Base-by-base conservation (phyloP, 75 land plant genomes). In the Pinus tabuliformis region DNA sequence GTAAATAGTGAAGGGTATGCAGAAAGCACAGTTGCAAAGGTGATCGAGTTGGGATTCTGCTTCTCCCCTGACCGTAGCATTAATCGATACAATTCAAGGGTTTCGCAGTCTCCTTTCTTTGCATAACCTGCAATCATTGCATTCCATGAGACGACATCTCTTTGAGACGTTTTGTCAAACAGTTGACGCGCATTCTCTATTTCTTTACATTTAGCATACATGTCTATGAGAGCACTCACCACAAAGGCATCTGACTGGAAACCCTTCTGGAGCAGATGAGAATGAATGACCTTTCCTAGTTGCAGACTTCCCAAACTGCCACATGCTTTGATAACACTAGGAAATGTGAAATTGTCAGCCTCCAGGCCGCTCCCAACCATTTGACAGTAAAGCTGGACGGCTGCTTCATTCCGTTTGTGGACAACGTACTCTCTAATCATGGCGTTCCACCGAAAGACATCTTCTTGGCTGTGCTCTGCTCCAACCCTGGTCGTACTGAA, bases 51-150 rank as follows among this genome's bases (percentile, higher is more conserved):
- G 54, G 54, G 54, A 49, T 49, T 49, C 54, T 49, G 12, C 54
- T 49, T 49, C 54, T 49, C 54, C 54, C 12, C 54, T 9, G 12
- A 49, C 12, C 0, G 54, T 49, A 49, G 54, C 54, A 49, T 49
- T 49, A 49, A 49, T 12, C 12, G 54, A 49, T 49, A 9, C 3
- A 49, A 9, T 49, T 49, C 2, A 49, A 49, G 54, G 54, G 54
- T 49, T 49, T 49, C 54, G 2, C 68, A 64, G 0, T 18, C 39
- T 64, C 39, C 37, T 58, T 22, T 72, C 36, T 20, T 58, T 16
- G 37, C 75, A 36, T 79, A 79, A 1, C 72, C 83, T 73, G 75
- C 52, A 26, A 82, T 79, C 76, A 82, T 56, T 3, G 75, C 81
- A 66, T 52, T 76, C 81, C 83, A 82, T 57, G 82, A 58, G 56